Evolutionary conservation across 2,329 filamentous ascomycete genomes (phyloP).

Genomic region (Sclerotinia glacialis): DNA sequence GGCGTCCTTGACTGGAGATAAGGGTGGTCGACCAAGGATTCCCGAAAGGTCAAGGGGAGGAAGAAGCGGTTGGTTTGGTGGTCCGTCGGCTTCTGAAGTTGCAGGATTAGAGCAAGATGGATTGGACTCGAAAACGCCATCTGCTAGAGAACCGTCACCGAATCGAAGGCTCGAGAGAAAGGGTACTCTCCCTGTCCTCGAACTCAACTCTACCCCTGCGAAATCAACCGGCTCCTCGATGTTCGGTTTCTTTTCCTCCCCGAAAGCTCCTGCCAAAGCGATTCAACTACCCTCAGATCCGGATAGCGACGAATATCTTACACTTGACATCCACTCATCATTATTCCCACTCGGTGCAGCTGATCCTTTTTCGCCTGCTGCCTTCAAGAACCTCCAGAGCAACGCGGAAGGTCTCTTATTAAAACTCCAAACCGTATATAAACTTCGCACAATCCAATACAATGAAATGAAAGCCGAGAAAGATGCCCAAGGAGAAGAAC

Average conservation of each 20-base stretch:
- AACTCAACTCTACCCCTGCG: conserved; percentile 21
- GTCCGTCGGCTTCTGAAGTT: conserved; percentile 32
- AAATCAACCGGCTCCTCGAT: conserved; percentile 26
- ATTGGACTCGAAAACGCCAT: conserved; percentile 21
- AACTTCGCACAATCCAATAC: conserved; percentile 50
- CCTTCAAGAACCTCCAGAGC: conserved; percentile 59
- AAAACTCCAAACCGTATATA: conserved; percentile 59
- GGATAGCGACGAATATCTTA: conserved; percentile 52
- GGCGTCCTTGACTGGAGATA: conserved; percentile 36
- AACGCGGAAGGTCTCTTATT: conserved; percentile 55
- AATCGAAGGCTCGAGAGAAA: conserved; percentile 30
- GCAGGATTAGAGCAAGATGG: conserved; percentile 26
- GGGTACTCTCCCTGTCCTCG: conserved; percentile 25
- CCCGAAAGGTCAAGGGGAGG: conserved; percentile 34
- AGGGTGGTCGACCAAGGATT: conserved; percentile 30
- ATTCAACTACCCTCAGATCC: conserved; percentile 32
- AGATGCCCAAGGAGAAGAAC: conserved; percentile 53
- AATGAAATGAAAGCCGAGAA: conserved; percentile 53
- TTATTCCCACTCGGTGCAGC: conserved; percentile 51
- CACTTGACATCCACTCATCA: conserved; percentile 53
- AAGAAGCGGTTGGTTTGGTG: conserved; percentile 36
- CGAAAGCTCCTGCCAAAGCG: conserved; percentile 31
- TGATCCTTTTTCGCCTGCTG: conserved; percentile 56
- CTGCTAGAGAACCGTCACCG: conserved; percentile 24
- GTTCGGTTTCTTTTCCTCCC: conserved; percentile 34